These are phyloP conservation scores for Blastomyces parvus DNA, from an alignment of 2,329 filamentous ascomycete species.

Conservation along the genomic window DNA sequence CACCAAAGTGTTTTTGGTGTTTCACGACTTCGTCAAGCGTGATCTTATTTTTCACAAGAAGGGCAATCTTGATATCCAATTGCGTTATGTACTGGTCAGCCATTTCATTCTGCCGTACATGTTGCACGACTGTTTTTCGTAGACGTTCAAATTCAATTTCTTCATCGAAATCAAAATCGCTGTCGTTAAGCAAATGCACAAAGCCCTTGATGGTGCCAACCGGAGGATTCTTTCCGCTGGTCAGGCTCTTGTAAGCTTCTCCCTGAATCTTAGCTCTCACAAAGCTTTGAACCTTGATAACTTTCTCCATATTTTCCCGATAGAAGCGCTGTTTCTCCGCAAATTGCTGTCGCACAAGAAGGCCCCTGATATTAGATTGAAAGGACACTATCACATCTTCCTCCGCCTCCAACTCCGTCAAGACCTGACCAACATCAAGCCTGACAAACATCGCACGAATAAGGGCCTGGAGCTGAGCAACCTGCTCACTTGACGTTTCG, in stretches of 20 bases:
- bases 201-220: constrained; percentile 97
- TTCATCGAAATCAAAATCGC: constrained; percentile 97
- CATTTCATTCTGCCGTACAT: constrained; percentile 94
- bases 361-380: constrained; percentile 64
- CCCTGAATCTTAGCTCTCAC: constrained; percentile 90
- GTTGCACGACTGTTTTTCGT: constrained; percentile 91
- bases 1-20: constrained; percentile 92
- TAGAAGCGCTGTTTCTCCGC: constrained; percentile 81
- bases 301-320: constrained; percentile 95
- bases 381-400: constrained; percentile 67
- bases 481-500: constrained; percentile 55
- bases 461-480: constrained; percentile 63
- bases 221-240: constrained; percentile 89
- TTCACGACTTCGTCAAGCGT: constrained; percentile 95
- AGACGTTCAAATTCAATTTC: constrained; percentile 94
- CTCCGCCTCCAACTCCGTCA: constrained; percentile 70
- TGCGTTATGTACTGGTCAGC: constrained; percentile 97
- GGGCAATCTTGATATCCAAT: constrained; percentile 95
- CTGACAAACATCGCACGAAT: constrained; percentile 71
- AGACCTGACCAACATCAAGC: constrained; percentile 59
- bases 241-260: constrained; percentile 95
- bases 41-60: constrained; percentile 99
- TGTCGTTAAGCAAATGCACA: constrained; percentile 93
- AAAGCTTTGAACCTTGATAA: constrained; percentile 97
- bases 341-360: constrained; percentile 64